phyloP scores from a whole-genome alignment of 129 eudicot species.

The Centaurea solstitialis region DNA sequence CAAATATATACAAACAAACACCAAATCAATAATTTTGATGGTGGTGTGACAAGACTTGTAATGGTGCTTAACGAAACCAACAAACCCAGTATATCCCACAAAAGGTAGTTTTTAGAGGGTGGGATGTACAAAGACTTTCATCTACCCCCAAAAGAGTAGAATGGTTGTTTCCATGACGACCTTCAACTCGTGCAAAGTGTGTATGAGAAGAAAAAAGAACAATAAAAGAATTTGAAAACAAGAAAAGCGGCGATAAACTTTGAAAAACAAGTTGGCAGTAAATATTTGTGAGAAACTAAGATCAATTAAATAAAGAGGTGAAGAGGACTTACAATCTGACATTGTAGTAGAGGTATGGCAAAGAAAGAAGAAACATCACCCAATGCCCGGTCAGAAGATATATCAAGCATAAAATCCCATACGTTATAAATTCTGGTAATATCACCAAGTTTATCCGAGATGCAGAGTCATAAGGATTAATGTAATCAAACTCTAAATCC shows the following conservation, averaged over 20 bases:
- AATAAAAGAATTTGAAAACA: no score
- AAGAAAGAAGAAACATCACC: conserved; percentile 79
- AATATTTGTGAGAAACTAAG: neutral
- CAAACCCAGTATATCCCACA: no score
- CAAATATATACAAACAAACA: neutral
- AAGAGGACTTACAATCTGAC: conserved; percentile 72
- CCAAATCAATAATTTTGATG: neutral
- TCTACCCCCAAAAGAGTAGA: no score
- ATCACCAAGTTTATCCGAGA: conserved; percentile 79
- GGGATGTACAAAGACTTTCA: no score
- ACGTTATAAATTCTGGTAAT: conserved; percentile 81
- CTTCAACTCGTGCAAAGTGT: no score
- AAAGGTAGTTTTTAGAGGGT: no score
- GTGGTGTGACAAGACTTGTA: neutral
- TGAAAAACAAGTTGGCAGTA: neutral
- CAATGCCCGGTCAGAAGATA: conserved; percentile 90
- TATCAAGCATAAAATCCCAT: conserved; percentile 70
- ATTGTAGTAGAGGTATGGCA: conserved; percentile 92
- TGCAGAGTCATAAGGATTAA: conserved; percentile 95
- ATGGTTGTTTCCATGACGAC: no score
- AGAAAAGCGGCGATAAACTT: no score
- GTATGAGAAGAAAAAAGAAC: no score
- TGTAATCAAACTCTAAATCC: conserved; percentile 96
- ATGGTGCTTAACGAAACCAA: neutral
- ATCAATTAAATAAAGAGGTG: neutral